Conservation (phyloP, 1,284 basidiomycete genomes). For the Malassezia restricta region DNA sequence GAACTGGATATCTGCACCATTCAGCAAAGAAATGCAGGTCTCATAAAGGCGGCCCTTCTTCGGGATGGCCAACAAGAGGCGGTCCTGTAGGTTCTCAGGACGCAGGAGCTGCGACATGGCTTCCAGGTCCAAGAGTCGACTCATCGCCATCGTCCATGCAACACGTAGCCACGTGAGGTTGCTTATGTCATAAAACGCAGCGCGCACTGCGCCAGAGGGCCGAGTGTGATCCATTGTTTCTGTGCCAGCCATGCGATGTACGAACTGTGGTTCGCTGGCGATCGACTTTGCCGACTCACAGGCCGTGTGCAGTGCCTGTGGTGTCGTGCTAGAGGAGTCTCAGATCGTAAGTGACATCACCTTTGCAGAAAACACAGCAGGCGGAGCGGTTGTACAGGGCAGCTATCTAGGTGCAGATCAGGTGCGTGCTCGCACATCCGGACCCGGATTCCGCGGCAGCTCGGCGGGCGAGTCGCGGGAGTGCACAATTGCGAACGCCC, state of each 20-base stretch:
- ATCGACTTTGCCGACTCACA: conserved; percentile 35
- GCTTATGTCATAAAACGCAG: neutral
- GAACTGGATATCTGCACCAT: conserved; percentile 85
- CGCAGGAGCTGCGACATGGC: conserved; percentile 38
- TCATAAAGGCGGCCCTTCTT: conserved; percentile 92
- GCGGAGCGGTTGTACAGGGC: conserved; percentile 89
- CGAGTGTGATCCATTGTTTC: neutral
- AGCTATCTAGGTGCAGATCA: conserved; percentile 83
- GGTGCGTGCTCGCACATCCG: conserved; percentile 31
- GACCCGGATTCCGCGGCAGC: conserved; percentile 38
- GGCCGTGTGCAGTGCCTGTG: conserved; percentile 39
- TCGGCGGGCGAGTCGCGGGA: conserved; percentile 52
- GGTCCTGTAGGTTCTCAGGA: conserved; percentile 51
- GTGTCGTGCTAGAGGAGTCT: conserved; percentile 73
- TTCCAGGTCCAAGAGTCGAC: neutral
- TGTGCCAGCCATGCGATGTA: conserved; percentile 25
- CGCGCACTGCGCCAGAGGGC: neutral
- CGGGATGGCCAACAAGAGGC: conserved; percentile 85
- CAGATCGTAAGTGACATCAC: conserved; percentile 83
- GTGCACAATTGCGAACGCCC: conserved; percentile 76
- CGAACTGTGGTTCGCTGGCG: conserved; percentile 31
- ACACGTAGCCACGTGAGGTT: neutral
- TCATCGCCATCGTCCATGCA: neutral
- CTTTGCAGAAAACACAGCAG: conserved; percentile 82
- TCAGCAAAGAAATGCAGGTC: conserved; percentile 71